A percentile compares a stretch with the other conserved stretches of the same genome.
Evolutionary conservation across 345 rosid genomes (phyloP).

Genomic region (Citrus inodora): DNA sequence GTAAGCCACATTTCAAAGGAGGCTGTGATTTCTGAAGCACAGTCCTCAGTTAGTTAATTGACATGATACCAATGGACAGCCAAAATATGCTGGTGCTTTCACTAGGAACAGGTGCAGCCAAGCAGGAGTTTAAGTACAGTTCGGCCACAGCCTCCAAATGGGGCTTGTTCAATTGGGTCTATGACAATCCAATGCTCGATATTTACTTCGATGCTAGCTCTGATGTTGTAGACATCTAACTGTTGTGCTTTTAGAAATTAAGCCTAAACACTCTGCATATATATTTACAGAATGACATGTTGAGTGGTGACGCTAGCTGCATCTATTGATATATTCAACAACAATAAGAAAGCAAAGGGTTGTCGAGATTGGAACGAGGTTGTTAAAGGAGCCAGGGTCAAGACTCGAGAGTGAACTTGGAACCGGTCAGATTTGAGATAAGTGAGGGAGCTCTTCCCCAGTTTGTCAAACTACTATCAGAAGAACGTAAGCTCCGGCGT

Average conservation of each 20-base stretch:
- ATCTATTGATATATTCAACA: slow-evolving; percentile 5
- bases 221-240: too few species aligned
- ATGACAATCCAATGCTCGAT: slow-evolving; percentile 13
- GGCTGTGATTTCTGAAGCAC: neutral
- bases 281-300: slow-evolving; percentile 3
- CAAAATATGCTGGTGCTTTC: slow-evolving; percentile 14
- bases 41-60: neutral
- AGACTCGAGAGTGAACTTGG: slow-evolving; percentile 14
- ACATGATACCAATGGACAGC: neutral
- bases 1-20: slow-evolving; percentile 12
- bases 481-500: slow-evolving; percentile 8
- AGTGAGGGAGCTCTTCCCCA: slow-evolving; percentile 10
- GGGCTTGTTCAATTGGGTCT: slow-evolving; percentile 20
- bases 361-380: neutral
- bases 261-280: too few species aligned
- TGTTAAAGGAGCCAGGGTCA: neutral
- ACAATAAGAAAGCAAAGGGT: neutral
- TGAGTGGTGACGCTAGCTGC: slow-evolving; percentile 12
- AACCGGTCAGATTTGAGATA: slow-evolving; percentile 6
- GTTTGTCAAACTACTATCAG: slow-evolving; percentile 9
- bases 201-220: neutral
- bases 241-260: too few species aligned
- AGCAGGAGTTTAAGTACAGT: slow-evolving; percentile 11
- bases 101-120: slow-evolving; percentile 21
- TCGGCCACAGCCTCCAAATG: slow-evolving; percentile 18